Base-by-base conservation (phyloP, 768 basidiomycete genomes). In the Hebeloma cylindrosporum region DNA sequence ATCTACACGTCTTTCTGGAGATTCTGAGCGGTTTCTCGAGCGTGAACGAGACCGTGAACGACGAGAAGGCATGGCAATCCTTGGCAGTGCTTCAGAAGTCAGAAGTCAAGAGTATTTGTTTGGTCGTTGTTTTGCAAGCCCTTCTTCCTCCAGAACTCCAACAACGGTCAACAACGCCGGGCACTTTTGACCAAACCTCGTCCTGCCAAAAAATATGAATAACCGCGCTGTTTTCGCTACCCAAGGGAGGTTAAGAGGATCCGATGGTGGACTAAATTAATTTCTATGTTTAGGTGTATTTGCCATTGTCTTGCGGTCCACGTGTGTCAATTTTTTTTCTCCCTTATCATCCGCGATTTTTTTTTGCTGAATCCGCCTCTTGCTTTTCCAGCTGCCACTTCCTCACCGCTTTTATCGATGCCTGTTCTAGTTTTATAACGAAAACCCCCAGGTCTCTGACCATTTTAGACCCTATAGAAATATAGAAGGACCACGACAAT, bases 391-490 rank as follows among this genome's bases (percentile, higher is more conserved):
- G 30, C 37, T 52, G 35, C 31, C 25, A 32, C 48, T 48, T 37
- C 41, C 42, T 47, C 47, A 44, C 46, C 49, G 50, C 31, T 53
- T 56, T 52, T 52, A 53, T n/a, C 39, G 47, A 82, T 81, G 78
- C 72, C 70, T 69, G 63, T 76, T 58, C 68, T 80, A 64, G 63
- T 69, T 61, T 68, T 65, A 58, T 82, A 73, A 70, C 47, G 53
- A 59, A 60, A 56, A 59, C 58, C 67, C 67, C 67, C 44, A 25
- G 42, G 52, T 36, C 51, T 35, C 41, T 16, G 33, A 46, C 51
- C 43, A 29, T 46, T 48, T 53, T 54, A 57, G 53, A 59, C 56
- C n/a, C 40, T 48, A 45, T 58, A 60, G 51, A 56, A 56, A 42
- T 52, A 44, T 50, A 52, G 51, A 50, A 39, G 44, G 16, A 47